phyloP scores from a whole-genome alignment of 1,284 basidiomycete genomes.

The Boletellus deceptivus region DNA sequence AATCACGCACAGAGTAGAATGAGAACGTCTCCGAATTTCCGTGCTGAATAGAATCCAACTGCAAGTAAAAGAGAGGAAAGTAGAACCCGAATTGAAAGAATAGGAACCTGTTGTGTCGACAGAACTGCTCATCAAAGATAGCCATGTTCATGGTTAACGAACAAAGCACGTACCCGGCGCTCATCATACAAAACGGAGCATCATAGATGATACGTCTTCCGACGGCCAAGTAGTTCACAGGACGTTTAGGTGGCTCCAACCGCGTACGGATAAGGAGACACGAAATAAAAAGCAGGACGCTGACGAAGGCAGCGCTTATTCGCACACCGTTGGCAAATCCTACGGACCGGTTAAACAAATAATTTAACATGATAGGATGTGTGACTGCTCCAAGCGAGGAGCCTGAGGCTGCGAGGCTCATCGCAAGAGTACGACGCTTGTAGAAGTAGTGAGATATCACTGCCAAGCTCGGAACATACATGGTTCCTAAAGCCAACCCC shows the following conservation, averaged over 20 bases:
- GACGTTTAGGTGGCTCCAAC: conserved; percentile 18
- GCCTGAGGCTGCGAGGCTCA: conserved; percentile 35
- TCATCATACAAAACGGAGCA: conserved; percentile 22
- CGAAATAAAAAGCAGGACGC: conserved; percentile 23
- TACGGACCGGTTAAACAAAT: conserved; percentile 31
- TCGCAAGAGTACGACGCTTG: conserved; percentile 32
- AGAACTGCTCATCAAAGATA: neutral
- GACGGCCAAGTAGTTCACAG: conserved; percentile 21
- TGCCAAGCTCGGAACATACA: conserved; percentile 32
- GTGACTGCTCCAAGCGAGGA: conserved; percentile 34
- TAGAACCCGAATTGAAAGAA: conserved; percentile 15
- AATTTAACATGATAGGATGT: conserved; percentile 42
- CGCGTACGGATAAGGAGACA: conserved; percentile 33
- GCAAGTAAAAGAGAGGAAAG: conserved; percentile 32
- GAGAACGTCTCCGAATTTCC: conserved; percentile 28
- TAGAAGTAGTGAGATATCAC: conserved; percentile 37
- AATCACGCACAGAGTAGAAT: conserved; percentile 30
- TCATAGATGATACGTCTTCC: conserved; percentile 19
- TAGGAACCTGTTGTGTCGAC: conserved; percentile 13
- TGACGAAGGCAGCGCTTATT: conserved; percentile 32
- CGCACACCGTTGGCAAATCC: conserved; percentile 33
- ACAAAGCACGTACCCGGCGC: conserved; percentile 19
- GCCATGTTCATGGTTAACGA: no score
- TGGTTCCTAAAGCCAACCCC: conserved; percentile 32
- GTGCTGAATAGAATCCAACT: conserved; percentile 29